These are phyloP conservation scores for Wickerhamomyces xylosicus DNA, from an alignment of 805 yeast species.

Conservation along the genomic window DNA sequence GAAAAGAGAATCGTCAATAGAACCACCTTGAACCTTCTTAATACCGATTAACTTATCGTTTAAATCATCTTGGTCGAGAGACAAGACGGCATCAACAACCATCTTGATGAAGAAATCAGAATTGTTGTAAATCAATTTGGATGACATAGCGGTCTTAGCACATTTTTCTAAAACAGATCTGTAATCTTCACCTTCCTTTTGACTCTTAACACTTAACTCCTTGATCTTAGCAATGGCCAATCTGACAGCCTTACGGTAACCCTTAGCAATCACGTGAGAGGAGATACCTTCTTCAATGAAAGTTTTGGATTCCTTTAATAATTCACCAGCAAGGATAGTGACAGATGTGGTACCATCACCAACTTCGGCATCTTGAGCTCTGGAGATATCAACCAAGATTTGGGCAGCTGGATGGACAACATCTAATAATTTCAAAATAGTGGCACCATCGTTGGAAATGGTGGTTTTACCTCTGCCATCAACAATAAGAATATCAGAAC, in stretches of 20 bases:
- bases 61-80: slow-evolving; percentile 74
- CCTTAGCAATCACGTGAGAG: slow-evolving; percentile 79
- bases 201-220: slow-evolving; percentile 68
- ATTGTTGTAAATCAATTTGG: slow-evolving; percentile 83
- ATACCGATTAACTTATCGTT: slow-evolving; percentile 90
- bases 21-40: slow-evolving; percentile 92
- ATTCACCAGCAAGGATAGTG: slow-evolving; percentile 88
- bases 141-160: slow-evolving; percentile 96
- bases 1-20: slow-evolving; percentile 85
- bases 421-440: slow-evolving; percentile 82
- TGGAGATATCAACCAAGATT: slow-evolving; percentile 85
- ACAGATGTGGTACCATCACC: slow-evolving; percentile 99
- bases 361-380: slow-evolving; percentile 96
- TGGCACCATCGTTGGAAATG: slow-evolving; percentile 97
- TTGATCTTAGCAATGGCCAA: slow-evolving; percentile 65
- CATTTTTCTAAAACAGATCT: slow-evolving; percentile 79
- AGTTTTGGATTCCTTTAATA: slow-evolving; percentile 78
- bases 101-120: slow-evolving; percentile 85
- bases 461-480: slow-evolving; percentile 79
- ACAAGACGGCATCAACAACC: slow-evolving; percentile 92
- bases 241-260: slow-evolving; percentile 72
- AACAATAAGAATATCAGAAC: slow-evolving; percentile 90
- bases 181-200: slow-evolving; percentile 37
- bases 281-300: slow-evolving; percentile 96
- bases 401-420: slow-evolving; percentile 99